Evolutionary conservation across 2,329 filamentous ascomycete genomes (phyloP).

Genomic region (Colletotrichum kahawae): DNA sequence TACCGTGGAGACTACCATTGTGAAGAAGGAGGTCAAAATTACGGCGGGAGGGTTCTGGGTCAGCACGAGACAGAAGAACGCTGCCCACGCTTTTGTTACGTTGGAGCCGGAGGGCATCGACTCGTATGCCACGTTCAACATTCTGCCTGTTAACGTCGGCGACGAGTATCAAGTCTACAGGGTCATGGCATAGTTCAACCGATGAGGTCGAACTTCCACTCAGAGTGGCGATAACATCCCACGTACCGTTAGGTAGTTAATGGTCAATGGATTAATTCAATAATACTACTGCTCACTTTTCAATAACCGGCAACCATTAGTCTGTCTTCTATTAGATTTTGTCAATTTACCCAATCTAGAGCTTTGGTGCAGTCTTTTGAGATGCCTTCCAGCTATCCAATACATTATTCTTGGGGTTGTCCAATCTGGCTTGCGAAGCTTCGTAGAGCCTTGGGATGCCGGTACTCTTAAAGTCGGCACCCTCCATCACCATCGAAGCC

Average conservation of each 20-base stretch:
- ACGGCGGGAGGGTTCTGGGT: slow-evolving; percentile 34
- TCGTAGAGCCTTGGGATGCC: slow-evolving; percentile 41
- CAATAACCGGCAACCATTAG: background rate
- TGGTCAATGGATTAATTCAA: background rate
- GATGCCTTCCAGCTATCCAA: background rate
- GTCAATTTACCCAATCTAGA: background rate
- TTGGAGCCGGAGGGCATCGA: slow-evolving; percentile 38
- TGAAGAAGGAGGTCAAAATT: slow-evolving; percentile 25
- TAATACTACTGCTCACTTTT: background rate
- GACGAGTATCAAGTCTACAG: slow-evolving; percentile 37
- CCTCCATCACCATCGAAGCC: slow-evolving; percentile 41
- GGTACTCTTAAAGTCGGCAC: slow-evolving; percentile 34
- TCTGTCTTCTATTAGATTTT: background rate
- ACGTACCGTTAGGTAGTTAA: background rate
- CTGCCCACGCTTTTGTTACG: slow-evolving; percentile 30
- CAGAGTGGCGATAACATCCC: background rate
- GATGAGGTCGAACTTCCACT: background rate
- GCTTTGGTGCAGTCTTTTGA: background rate
- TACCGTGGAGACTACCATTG: slow-evolving; percentile 24
- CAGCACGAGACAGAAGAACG: slow-evolving; percentile 36
- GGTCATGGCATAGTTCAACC: slow-evolving; percentile 3
- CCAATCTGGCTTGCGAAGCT: slow-evolving; percentile 32
- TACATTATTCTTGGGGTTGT: slow-evolving; percentile 20
- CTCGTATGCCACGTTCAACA: slow-evolving; percentile 35
- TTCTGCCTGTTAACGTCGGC: slow-evolving; percentile 30